Evolutionary conservation across 2,329 filamentous ascomycete species (phyloP), one percentile per base, ranked within the genome.

Genomic region (Fusarium sarcochroum): DNA sequence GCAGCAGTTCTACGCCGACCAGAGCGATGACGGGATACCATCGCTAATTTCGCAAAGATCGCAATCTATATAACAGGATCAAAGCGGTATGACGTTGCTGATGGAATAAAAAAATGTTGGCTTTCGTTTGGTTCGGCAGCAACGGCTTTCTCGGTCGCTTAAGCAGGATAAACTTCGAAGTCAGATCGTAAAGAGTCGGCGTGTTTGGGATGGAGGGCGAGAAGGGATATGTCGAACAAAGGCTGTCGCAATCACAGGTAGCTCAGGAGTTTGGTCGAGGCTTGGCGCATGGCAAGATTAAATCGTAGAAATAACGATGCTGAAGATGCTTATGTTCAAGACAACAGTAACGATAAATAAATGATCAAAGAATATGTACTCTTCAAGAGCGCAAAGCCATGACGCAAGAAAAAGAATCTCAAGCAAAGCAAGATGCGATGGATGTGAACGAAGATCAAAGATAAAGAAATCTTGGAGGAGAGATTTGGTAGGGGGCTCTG

Each of bases 391-490:
- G 30, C 25, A 49, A 27, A 49, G 30, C 38, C 21, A 18, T 42
- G 44, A 48, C 34, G 42, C 21, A 25, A 25, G 51, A 51, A 58
- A 47, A 47, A 51, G 27, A 60, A 54, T 21, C 23, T 38, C 42
- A 38, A 52, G 60, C 23, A 65, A 46, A 58, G 38, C 20, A 41
- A 47, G 38, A 63, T 49, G 42, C 42, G 27, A 56, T 44, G 32
- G 63, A 53, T n/a, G 35, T 37, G 20, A 38, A 47, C 25, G 35
- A 47, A 65, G 46, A 64, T 51, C 51, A 32, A 49, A 57, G 59
- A 52, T 61, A 50, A 51, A 46, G 60, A 69, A 68, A 69, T 69
- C 60, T 66, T 66, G 60, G 46, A 20, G 60, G 46, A 20, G 42
- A 50, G 25, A 64, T 18, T 38, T 10, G 37, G 64, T 64, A 64